Conservation (phyloP, 2,329 filamentous ascomycete species). For the Aplosporella prunicola region DNA sequence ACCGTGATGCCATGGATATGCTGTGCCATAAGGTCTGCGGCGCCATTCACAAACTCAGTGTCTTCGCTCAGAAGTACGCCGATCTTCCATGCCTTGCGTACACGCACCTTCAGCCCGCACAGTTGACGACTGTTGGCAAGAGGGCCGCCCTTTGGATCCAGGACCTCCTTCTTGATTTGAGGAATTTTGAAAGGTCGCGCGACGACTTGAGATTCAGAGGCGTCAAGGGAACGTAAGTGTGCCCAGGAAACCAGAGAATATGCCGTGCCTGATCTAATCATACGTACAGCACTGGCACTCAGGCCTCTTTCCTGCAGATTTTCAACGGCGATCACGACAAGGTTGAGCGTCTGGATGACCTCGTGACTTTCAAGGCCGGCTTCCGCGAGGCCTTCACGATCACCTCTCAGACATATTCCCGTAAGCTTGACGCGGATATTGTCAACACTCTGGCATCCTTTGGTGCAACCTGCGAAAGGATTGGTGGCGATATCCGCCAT, state of each 20-base stretch:
- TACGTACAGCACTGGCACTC: conserved; percentile 23
- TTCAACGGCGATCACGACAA: conserved; percentile 53
- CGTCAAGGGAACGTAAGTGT: conserved; percentile 31
- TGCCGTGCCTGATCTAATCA: conserved; percentile 9
- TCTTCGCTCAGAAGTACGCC: conserved; percentile 67
- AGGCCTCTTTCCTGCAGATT: conserved; percentile 67
- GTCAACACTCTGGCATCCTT: conserved; percentile 71
- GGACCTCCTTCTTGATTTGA: conserved; percentile 63
- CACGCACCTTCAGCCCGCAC: conserved; percentile 60
- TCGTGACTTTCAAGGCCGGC: conserved; percentile 57
- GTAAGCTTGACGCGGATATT: conserved; percentile 75
- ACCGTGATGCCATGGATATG: conserved; percentile 66
- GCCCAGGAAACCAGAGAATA: background rate
- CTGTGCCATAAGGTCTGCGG: conserved; percentile 68
- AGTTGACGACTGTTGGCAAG: conserved; percentile 58
- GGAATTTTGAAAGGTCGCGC: conserved; percentile 60
- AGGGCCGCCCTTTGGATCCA: conserved; percentile 66
- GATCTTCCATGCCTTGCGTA: conserved; percentile 63
- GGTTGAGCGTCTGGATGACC: conserved; percentile 52
- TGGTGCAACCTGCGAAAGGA: conserved; percentile 68
- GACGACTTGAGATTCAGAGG: conserved; percentile 66
- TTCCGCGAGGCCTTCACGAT: conserved; percentile 54
- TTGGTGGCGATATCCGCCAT: conserved; percentile 64
- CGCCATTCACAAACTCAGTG: conserved; percentile 62
- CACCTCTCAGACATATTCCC: conserved; percentile 64